Base-by-base conservation (phyloP, 2,329 filamentous ascomycete genomes). In the Herpotrichia juniperi region DNA sequence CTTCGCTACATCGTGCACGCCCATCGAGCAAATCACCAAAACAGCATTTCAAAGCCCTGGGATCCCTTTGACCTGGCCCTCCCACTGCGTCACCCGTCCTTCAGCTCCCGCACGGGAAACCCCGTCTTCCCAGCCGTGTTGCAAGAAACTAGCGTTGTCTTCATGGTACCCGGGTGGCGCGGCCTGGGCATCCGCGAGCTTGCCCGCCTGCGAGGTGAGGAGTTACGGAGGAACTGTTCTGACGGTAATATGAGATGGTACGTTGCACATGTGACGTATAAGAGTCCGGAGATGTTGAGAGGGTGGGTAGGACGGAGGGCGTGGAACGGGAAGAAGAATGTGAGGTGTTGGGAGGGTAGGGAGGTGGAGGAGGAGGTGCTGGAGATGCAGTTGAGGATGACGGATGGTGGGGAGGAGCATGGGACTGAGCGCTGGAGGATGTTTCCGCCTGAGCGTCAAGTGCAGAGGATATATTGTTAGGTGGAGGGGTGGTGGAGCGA, bases 121-220 rank as follows among this genome's bases (percentile, higher is more conserved):
- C 22, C 30, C 16, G 10, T 45, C 28, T 16, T 46, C 3, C 3
- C 14, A 11, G 19, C 25, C 22, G n/a, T 46, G n/a, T 11, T 21
- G n/a, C n/a, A 26, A n/a, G 42, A 45, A 24, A 42, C 44, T n/a
- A 45, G 39, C 42, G 35, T 50, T 14, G 42, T 50, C 22, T 50
- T 50, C 22, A 28, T 28, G 3, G 21, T 50, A 4, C 40, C 40
- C 11, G 30, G 22, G 11, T 50, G 48, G 48, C 28, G 43, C 6
- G 22, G 26, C 21, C 44, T 31, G 40, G 32, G 24, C 35, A 22
- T 50, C 6, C 14, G 24, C 12, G 48, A 50, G 22, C 9, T 50
- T 28, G 48, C 31, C 12, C 22, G 42, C 31, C 24, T 50, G 22
- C 30, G 48, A 12, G 42, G 22, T 10, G n/a, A 34, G 10, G 28